These are phyloP conservation scores for Moesziomyces aphidis DNA, from an alignment of 1,284 basidiomycete species.

Conservation along the genomic window DNA sequence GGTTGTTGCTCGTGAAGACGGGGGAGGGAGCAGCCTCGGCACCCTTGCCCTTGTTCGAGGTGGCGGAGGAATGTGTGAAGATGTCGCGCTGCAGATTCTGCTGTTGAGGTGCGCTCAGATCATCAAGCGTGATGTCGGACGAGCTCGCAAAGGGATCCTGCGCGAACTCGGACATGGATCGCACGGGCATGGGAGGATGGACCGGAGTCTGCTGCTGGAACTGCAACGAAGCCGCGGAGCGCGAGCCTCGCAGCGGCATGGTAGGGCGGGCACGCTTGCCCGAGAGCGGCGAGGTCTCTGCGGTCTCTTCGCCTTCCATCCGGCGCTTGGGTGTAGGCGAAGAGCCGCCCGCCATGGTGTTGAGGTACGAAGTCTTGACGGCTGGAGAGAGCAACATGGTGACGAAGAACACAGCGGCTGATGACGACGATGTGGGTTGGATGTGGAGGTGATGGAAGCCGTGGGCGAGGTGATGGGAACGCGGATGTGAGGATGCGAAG, in stretches of 20 bases:
- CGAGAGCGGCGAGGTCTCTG: constrained; percentile 31
- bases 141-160: constrained; percentile 37
- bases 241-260: constrained; percentile 33
- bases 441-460: not conserved
- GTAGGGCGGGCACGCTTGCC: constrained; percentile 45
- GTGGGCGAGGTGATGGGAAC: not conserved
- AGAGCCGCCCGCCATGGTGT: constrained; percentile 40
- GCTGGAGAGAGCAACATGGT: constrained; percentile 48
- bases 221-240: constrained; percentile 20
- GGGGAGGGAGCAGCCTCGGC: constrained; percentile 5
- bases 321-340: constrained; percentile 39
- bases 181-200: constrained; percentile 1
- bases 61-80: constrained; percentile 37
- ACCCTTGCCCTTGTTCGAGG: constrained; percentile 20
- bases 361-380: constrained; percentile 51
- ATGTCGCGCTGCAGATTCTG: constrained; percentile 32
- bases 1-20: constrained; percentile 17
- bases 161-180: constrained; percentile 6
- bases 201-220: constrained; percentile 8
- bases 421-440: not conserved
- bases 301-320: constrained; percentile 32
- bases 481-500: not conserved
- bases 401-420: not conserved
- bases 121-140: constrained; percentile 43
- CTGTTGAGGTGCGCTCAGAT: constrained; percentile 14